Evolutionary conservation across 2,329 filamentous ascomycete species (phyloP), one percentile per base, ranked within the genome.

Genomic region (Penicillium freii): DNA sequence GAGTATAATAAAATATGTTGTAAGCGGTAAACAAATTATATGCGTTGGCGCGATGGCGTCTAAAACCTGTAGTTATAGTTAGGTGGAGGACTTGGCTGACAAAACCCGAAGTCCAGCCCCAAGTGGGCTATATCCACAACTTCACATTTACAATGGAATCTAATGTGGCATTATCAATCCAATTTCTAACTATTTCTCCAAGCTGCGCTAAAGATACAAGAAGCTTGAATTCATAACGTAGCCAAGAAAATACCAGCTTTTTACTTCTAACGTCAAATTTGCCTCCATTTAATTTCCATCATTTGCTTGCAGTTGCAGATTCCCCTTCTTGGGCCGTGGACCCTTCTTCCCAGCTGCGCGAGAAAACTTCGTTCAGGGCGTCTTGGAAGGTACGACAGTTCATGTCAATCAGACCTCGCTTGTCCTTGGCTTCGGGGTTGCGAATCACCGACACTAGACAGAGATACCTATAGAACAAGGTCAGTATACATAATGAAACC

Each of bases 401-500:
- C 78, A 87, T 87, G 68, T 88, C 85, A 59, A 88, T 85, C 48
- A 87, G 72, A 0, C 83, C 83, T 58, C 86, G 85, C 71, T 85
- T 86, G 64, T 86, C 82, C 44, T 82, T 82, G 10, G 84, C 82
- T 59, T 84, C 84, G n/a, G 84, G 82, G 61, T 87, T 83, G 36
- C 84, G 84, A 75, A 87, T 87, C 29, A 87, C 79, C 42, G 84
- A 86, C 17, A 88, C 84, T 36, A 88, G 77, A 44, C 84, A 85
- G 21, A 87, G 79, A 62, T 86, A 86, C 62, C 84, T 87, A 62
- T 7, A 43, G 52, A 21, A 25, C 10, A 62, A 71, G 34, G 68
- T 66, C 47, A 61, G 25, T 8, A 47, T 17, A 36, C 6, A 29
- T 15, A n/a, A 33, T 4, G 23, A 23, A 42, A 5, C 11, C 2